Evolutionary conservation across 1,284 basidiomycete species (phyloP), one percentile per base, ranked within the genome.

Genomic region (Flammula alnicola): DNA sequence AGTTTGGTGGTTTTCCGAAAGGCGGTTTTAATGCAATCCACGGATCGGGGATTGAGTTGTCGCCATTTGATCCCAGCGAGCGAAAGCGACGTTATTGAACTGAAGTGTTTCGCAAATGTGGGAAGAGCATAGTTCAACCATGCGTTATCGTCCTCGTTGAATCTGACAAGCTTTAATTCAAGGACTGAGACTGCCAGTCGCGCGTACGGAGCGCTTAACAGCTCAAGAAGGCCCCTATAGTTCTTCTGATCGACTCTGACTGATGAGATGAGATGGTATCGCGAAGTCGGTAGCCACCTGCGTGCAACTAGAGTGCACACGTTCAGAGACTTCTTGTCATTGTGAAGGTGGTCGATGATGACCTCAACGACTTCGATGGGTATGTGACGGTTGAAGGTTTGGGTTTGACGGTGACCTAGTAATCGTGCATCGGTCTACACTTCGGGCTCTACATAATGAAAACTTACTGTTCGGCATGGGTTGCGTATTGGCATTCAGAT

Each of bases 331-430:
- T 26, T n/a, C 19, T 48, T 51, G 22, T 56, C 44, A 12, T 42
- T 38, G 43, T 52, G 33, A 19, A 53, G 44, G 44, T 52, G 35
- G 27, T 51, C 49, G 19, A 55, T 44, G 25, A 55, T 48, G 17
- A 40, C 42, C 23, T 52, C 54, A n/a, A 55, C 31, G 20, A 54
- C 17, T 41, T 56, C 54, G 16, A 38, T 14, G 26, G 52, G 52
- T 16, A 49, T n/a, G 26, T 35, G n/a, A n/a, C n/a, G n/a, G n/a
- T n/a, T n/a, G n/a, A n/a, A n/a, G n/a, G n/a, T n/a, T n/a, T n/a
- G n/a, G n/a, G n/a, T n/a, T n/a, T n/a, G n/a, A n/a, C n/a, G n/a
- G n/a, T n/a, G n/a, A n/a, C n/a, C n/a, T n/a, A n/a, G n/a, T n/a
- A n/a, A n/a, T n/a, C n/a, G n/a, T n/a, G n/a, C n/a, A n/a, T n/a